Evolutionary conservation across 2,329 filamentous ascomycete genomes (phyloP).

Genomic region (Aspergillus hortae): DNA sequence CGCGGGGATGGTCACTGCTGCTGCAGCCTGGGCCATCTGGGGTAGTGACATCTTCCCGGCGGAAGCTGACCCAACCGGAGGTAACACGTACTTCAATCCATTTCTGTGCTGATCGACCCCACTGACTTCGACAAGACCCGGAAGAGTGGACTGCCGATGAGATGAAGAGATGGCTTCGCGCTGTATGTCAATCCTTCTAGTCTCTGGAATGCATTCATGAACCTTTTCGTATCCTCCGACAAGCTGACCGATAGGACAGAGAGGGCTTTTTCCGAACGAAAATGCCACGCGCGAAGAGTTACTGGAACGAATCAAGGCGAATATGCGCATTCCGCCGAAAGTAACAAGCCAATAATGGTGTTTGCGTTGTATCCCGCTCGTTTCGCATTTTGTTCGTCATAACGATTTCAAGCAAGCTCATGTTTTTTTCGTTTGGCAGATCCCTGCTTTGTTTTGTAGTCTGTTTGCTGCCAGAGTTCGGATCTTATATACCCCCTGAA

Average conservation of each 20-base stretch:
- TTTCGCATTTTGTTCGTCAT: neutral
- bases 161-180: conserved; percentile 73
- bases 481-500: neutral
- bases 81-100: conserved; percentile 37
- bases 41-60: conserved; percentile 79
- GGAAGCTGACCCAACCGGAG: conserved; percentile 70
- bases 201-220: no score
- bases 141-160: conserved; percentile 75
- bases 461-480: neutral
- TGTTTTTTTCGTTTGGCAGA: neutral
- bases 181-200: conserved; percentile 54
- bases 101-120: conserved; percentile 7
- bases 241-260: conserved; percentile 41
- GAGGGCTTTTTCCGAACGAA: conserved; percentile 59
- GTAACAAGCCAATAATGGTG: conserved; percentile 5
- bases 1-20: conserved; percentile 74
- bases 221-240: neutral
- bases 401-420: neutral
- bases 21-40: conserved; percentile 80
- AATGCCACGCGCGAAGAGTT: conserved; percentile 62
- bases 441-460: neutral
- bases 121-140: conserved; percentile 47
- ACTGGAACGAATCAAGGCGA: conserved; percentile 65
- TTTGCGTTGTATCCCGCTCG: neutral
- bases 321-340: conserved; percentile 51